Evolutionary conservation across 2,329 filamentous ascomycete species (phyloP).

Genomic region (Fusarium ramigenum): DNA sequence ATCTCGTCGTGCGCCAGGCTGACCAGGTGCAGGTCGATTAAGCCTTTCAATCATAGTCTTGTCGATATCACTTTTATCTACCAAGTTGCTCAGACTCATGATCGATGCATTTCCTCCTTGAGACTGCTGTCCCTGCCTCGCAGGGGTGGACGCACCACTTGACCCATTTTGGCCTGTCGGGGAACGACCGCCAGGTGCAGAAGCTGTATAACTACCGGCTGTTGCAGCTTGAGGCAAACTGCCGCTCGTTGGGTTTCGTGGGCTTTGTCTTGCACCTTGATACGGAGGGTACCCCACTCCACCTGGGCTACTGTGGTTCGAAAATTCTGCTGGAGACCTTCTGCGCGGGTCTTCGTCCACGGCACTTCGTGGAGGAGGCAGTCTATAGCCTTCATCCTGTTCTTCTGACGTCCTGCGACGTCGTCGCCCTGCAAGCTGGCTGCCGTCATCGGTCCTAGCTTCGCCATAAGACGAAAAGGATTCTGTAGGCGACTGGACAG

Average conservation of each 20-base stretch:
- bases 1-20: constrained; percentile 29
- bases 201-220: constrained; percentile 37
- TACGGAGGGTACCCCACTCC: constrained; percentile 52
- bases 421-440: constrained; percentile 45
- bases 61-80: constrained; percentile 65
- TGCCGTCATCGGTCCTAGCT: constrained; percentile 46
- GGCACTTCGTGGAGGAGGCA: constrained; percentile 55
- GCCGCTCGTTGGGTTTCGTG: constrained; percentile 48
- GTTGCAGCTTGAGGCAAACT: constrained; percentile 46
- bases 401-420: constrained; percentile 53
- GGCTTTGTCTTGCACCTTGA: constrained; percentile 50
- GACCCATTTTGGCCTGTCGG: constrained; percentile 50
- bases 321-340: constrained; percentile 61
- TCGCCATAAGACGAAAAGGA: constrained; percentile 54
- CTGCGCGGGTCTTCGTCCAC: constrained; percentile 61
- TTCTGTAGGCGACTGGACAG: constrained; percentile 56
- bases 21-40: constrained; percentile 49
- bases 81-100: constrained; percentile 63
- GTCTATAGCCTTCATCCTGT: constrained; percentile 53
- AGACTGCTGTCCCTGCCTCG: constrained; percentile 42
- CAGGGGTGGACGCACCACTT: constrained; percentile 49
- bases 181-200: constrained; percentile 48
- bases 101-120: constrained; percentile 51
- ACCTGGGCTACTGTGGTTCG: constrained; percentile 58
- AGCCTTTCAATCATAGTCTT: constrained; percentile 63